Conservation (phyloP, 345 rosid genomes). For the Kandelia obovata region DNA sequence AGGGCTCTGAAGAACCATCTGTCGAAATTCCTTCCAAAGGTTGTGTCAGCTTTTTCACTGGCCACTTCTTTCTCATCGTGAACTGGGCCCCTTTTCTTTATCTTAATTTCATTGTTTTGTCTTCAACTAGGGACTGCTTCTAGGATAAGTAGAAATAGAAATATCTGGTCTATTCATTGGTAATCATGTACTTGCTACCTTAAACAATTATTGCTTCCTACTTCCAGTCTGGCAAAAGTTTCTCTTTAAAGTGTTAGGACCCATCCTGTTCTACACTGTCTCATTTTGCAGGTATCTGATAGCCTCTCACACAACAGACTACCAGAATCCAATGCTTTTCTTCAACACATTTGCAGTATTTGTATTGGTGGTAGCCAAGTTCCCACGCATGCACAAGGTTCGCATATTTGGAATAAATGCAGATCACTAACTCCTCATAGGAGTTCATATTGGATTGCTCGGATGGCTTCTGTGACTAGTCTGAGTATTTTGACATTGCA, state of each 20-base stretch:
- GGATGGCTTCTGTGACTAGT: conserved; percentile 5
- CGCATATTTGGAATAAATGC: conserved; percentile 36
- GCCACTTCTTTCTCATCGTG: conserved; percentile 11
- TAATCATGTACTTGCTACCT: no score
- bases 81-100: background rate
- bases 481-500: conserved; percentile 15
- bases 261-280: no score
- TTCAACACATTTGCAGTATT: conserved; percentile 35
- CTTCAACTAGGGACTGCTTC: background rate
- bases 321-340: conserved; percentile 36
- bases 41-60: conserved; percentile 10
- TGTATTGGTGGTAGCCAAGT: conserved; percentile 33
- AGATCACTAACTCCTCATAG: conserved; percentile 14
- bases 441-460: background rate
- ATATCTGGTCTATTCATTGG: no score
- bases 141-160: background rate
- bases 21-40: conserved; percentile 17
- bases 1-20: conserved; percentile 9
- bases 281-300: conserved; percentile 30
- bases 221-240: no score
- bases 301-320: conserved; percentile 34
- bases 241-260: no score
- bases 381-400: conserved; percentile 37
- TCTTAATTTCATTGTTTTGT: background rate
- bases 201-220: no score